Conservation (phyloP, 2,329 filamentous ascomycete genomes). For the Chaetomium globosum region DNA sequence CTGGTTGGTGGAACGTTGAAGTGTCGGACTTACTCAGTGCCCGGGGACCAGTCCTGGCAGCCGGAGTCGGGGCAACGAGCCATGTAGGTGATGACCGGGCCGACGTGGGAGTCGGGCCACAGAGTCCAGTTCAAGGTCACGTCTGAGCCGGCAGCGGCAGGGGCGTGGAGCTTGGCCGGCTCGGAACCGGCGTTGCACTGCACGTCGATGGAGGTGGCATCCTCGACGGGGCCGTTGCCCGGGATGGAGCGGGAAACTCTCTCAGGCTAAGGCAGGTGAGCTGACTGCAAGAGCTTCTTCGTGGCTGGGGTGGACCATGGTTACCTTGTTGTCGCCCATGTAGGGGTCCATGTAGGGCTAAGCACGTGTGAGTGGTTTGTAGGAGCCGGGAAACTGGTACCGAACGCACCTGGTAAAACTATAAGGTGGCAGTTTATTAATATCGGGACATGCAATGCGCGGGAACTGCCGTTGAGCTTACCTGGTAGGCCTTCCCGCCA, state of each 20-base stretch:
- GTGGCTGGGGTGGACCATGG: background rate
- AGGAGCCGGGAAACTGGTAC: background rate
- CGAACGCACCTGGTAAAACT: slow-evolving; percentile 42
- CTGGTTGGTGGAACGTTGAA: no score
- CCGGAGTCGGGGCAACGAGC: slow-evolving; percentile 57
- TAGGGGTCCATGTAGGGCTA: slow-evolving; percentile 50
- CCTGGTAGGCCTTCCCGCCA: slow-evolving; percentile 45
- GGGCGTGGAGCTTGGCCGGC: slow-evolving; percentile 58
- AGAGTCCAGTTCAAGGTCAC: slow-evolving; percentile 60
- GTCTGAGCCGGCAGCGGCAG: slow-evolving; percentile 55
- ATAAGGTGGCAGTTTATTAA: slow-evolving; percentile 21
- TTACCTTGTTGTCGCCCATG: slow-evolving; percentile 35
- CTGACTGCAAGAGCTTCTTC: background rate
- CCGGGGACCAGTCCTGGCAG: slow-evolving; percentile 54
- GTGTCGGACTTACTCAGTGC: slow-evolving; percentile 41
- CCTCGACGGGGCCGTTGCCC: slow-evolving; percentile 61
- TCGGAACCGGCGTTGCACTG: slow-evolving; percentile 56
- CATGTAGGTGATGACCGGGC: slow-evolving; percentile 63
- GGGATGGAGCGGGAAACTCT: slow-evolving; percentile 61
- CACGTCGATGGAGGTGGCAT: slow-evolving; percentile 56
- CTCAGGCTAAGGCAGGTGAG: slow-evolving; percentile 42
- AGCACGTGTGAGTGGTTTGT: slow-evolving; percentile 35
- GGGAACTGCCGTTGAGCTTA: slow-evolving; percentile 27
- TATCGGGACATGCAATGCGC: background rate
- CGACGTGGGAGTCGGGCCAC: slow-evolving; percentile 54